Percentiles rank a stretch among this genome's conserved stretches.
Conservation (phyloP, 2,329 filamentous ascomycete genomes). For the Drechslera avenae region DNA sequence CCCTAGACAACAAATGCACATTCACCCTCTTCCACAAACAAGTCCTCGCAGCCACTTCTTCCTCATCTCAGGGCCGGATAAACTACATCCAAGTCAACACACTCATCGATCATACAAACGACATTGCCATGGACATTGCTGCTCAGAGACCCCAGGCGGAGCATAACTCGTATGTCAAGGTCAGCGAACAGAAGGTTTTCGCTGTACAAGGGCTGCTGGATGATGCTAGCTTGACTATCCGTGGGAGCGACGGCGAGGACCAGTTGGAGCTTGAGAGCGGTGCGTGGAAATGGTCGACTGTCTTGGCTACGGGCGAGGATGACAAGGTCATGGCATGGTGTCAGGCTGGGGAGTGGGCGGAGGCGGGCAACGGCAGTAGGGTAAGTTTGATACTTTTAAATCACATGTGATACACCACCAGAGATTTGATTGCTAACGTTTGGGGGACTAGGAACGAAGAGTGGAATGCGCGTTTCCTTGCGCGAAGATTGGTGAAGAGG, state of each 20-base stretch:
- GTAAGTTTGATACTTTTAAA: constrained; percentile 14
- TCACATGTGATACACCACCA: too few species aligned
- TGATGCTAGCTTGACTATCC: constrained; percentile 10
- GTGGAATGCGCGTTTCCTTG: constrained; percentile 23
- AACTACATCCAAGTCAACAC: constrained; percentile 25
- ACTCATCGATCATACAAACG: constrained; percentile 18
- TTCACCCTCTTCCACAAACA: constrained; percentile 27
- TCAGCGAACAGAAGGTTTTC: constrained; percentile 7
- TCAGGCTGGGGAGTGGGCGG: constrained; percentile 11
- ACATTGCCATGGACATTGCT: constrained; percentile 20
- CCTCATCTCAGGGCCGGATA: not conserved
- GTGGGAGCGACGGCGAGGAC: constrained; percentile 7
- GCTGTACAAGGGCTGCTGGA: constrained; percentile 20
- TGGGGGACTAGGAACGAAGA: constrained; percentile 12
- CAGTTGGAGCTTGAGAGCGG: constrained; percentile 13
- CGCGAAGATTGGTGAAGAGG: constrained; percentile 9
- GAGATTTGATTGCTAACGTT: constrained; percentile 5
- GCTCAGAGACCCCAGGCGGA: constrained; percentile 9
- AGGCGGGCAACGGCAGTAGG: constrained; percentile 6
- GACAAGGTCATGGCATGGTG: constrained; percentile 9
- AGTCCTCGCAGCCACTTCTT: not conserved
- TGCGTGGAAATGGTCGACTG: constrained; percentile 7
- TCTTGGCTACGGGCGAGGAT: not conserved
- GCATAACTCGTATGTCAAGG: constrained; percentile 19
- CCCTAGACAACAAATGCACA: constrained; percentile 18